These are phyloP conservation scores for Asterochloris sp. DNA, from an alignment of 139 green algal genomes.

Conservation along the genomic window DNA sequence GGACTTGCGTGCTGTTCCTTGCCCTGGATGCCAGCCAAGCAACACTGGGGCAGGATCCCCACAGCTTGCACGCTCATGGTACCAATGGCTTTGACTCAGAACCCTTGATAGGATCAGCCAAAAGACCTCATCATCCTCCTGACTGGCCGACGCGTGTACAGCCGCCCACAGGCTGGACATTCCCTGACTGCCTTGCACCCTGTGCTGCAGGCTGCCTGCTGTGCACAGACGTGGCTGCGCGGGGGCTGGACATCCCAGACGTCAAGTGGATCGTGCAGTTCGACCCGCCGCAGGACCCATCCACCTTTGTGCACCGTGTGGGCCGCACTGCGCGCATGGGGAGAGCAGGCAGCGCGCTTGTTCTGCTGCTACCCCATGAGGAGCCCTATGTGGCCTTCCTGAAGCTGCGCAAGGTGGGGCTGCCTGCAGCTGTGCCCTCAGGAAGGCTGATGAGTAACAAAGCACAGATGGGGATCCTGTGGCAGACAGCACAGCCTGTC, in stretches of 20 bases:
- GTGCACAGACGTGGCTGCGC: slow-evolving; percentile 90
- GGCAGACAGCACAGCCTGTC: too few relatives aligned
- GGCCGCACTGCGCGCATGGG: slow-evolving; percentile 93
- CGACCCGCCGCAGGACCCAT: slow-evolving; percentile 82
- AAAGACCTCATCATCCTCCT: background rate
- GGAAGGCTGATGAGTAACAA: too few relatives aligned
- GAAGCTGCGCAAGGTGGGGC: slow-evolving; percentile 61
- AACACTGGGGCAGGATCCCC: too few relatives aligned
- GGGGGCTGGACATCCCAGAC: slow-evolving; percentile 91
- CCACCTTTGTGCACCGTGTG: slow-evolving; percentile 78
- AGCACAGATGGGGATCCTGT: too few relatives aligned
- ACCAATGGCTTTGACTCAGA: background rate
- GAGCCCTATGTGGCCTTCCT: slow-evolving; percentile 87
- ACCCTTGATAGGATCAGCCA: background rate
- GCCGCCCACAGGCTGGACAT: too few relatives aligned
- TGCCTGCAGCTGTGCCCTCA: slow-evolving; percentile 7
- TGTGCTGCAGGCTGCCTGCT: slow-evolving; percentile 64
- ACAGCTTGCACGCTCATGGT: too few relatives aligned
- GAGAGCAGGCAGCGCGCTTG: slow-evolving; percentile 63
- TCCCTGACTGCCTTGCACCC: too few relatives aligned
- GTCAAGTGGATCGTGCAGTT: slow-evolving; percentile 84
- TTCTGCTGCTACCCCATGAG: slow-evolving; percentile 77
- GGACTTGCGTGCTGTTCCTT: too few relatives aligned
- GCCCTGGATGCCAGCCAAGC: too few relatives aligned
- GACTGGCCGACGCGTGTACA: too few relatives aligned